Base-by-base conservation (phyloP, 1,284 basidiomycete genomes). In the Ceratobasidium sp. region DNA sequence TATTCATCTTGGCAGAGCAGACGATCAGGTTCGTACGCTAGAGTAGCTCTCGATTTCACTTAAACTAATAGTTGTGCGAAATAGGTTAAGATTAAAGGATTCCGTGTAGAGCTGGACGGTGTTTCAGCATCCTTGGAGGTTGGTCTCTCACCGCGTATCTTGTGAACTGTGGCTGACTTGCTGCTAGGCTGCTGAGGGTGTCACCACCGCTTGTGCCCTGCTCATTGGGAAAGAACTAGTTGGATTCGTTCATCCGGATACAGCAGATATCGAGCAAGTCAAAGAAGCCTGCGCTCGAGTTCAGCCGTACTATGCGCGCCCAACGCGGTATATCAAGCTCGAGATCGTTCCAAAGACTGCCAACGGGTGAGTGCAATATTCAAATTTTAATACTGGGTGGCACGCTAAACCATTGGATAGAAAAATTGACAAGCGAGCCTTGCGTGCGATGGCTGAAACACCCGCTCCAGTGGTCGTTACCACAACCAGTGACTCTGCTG, bases 291-390 rank as follows among this genome's bases (percentile, higher is more conserved):
- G 86, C 3, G 82, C 86, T 28, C 86, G 87, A 78, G 84, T 88
- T 23, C 88, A 89, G 79, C 88, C 89, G 15, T 89, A 90, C 81
- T 90, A 90, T 81, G 89, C 88, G 4, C 87, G 89, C 17, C 89
- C 89, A 2, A 85, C 86, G 0, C 84, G 84, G 49, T 86, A 85
- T 77, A 76, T 87, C 56, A 81, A 83, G 4, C 81, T 89, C 76
- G 82, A 83, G 42, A 82, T 84, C 31, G 87, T 90, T 77, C 88
- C 89, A 15, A 84, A 86, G 78, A 90, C 89, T 13, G 31, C 71
- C 60, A 74, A 74, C 23, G 80, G 83, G 88, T 88, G 81, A 78
- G 86, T 79, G 20, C 31, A 37, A 6, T 58, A 5, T 76, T 42
- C 13, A 53, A 23, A 33, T 58, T 5, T 51, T 1, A 37, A 11